phyloP scores from a whole-genome alignment of 768 basidiomycete genomes.

The Psilocybe azurescens region DNA sequence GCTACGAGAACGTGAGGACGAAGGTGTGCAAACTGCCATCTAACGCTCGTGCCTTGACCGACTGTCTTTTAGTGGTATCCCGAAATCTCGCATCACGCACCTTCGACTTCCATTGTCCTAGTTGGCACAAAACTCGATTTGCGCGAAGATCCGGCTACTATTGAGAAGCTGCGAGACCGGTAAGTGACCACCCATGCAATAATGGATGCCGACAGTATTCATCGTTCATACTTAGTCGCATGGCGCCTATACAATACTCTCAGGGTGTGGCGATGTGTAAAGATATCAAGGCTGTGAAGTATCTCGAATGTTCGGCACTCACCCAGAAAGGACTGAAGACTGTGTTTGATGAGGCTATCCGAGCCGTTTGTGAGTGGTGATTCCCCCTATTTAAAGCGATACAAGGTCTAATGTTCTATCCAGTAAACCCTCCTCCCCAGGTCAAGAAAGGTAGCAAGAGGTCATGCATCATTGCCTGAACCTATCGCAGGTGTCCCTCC shows the following conservation, averaged over 20 bases:
- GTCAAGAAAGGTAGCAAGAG: constrained; percentile 56
- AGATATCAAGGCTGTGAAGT: constrained; percentile 96
- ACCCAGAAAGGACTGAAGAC: constrained; percentile 99
- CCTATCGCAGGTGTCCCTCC: constrained; percentile 11
- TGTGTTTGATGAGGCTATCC: constrained; percentile 98
- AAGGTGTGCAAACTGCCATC: constrained; percentile 63
- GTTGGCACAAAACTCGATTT: constrained; percentile 98
- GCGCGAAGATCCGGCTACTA: constrained; percentile 91
- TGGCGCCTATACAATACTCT: constrained; percentile 92
- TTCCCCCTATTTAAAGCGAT: background rate
- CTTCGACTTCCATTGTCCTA: constrained; percentile 89
- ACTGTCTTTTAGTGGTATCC: constrained; percentile 74
- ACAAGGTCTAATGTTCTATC: background rate
- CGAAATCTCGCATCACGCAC: constrained; percentile 97
- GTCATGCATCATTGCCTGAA: constrained; percentile 79
- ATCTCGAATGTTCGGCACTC: constrained; percentile 93
- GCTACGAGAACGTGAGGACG: constrained; percentile 98
- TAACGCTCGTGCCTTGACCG: constrained; percentile 14
- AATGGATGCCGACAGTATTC: constrained; percentile 3
- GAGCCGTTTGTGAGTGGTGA: constrained; percentile 83
- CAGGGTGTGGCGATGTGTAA: constrained; percentile 91
- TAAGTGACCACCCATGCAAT: constrained; percentile 33
- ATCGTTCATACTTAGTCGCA: constrained; percentile 59
- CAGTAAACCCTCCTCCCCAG: constrained; percentile 80
- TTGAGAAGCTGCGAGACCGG: constrained; percentile 94